Conservation (phyloP, 2,329 filamentous ascomycete genomes). For the Xylariomycetidae sp. region DNA sequence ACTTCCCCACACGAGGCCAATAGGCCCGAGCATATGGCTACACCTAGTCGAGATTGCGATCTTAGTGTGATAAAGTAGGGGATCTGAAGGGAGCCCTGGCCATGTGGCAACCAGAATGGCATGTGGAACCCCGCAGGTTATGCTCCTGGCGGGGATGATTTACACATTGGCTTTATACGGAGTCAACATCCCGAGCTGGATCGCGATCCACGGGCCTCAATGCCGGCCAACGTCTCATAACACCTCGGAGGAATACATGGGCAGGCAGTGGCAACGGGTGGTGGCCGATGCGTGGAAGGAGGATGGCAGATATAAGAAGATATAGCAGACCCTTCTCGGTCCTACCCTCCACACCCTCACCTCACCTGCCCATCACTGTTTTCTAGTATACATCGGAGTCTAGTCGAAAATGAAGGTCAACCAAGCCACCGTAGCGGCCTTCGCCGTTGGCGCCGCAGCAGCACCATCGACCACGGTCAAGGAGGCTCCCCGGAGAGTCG, state of each 20-base stretch:
- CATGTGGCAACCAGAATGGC: constrained; percentile 14
- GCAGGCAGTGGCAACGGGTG: neutral
- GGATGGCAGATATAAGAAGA: constrained; percentile 21
- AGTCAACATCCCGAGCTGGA: constrained; percentile 23
- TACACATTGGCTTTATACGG: constrained; percentile 19
- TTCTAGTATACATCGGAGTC: constrained; percentile 13
- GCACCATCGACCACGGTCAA: constrained; percentile 19
- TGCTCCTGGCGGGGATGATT: constrained; percentile 16
- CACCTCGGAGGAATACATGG: neutral
- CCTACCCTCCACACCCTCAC: constrained; percentile 10
- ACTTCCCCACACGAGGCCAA: constrained; percentile 14
- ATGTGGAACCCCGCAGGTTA: constrained; percentile 15
- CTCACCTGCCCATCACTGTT: constrained; percentile 18
- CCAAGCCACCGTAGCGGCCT: constrained; percentile 17
- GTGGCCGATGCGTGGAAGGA: neutral
- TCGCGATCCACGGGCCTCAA: constrained; percentile 14
- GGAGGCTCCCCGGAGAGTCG: constrained; percentile 10
- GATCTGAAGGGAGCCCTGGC: constrained; percentile 13
- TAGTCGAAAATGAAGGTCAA: constrained; percentile 26
- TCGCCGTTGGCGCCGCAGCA: constrained; percentile 23
- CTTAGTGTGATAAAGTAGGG: constrained; percentile 11
- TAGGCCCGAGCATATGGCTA: constrained; percentile 22
- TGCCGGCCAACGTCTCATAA: neutral
- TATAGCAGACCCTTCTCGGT: constrained; percentile 5
- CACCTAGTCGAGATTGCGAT: constrained; percentile 18